These are phyloP conservation scores for Termitomyces sp. DNA, from an alignment of 768 basidiomycete genomes.

Conservation along the genomic window DNA sequence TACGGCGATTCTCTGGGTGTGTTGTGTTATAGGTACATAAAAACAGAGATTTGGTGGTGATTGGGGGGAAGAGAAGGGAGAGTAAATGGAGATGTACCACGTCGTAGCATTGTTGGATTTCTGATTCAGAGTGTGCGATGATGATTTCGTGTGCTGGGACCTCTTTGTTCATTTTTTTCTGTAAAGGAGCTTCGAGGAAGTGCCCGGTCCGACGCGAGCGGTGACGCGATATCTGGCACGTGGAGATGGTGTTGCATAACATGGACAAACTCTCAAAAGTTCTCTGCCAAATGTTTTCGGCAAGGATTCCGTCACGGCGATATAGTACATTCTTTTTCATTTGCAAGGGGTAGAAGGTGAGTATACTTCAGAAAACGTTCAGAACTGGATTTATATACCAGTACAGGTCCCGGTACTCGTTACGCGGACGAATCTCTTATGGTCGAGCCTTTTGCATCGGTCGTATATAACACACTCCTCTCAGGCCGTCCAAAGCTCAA, in stretches of 20 bases:
- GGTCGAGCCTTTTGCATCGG: slow-evolving; percentile 62
- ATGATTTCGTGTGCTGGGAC: slow-evolving; percentile 59
- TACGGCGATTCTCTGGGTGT: slow-evolving; percentile 45
- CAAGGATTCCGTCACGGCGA: not conserved
- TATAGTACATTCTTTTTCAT: not conserved
- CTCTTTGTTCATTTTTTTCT: not conserved
- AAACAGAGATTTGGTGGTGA: slow-evolving; percentile 1
- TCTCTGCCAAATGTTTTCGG: not conserved
- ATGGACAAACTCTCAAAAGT: slow-evolving; percentile 17
- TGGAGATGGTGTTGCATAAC: slow-evolving; percentile 11
- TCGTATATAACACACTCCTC: slow-evolving; percentile 49
- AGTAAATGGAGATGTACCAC: slow-evolving; percentile 35
- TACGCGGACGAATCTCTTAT: slow-evolving; percentile 36
- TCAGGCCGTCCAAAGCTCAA: slow-evolving; percentile 30
- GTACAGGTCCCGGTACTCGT: slow-evolving; percentile 20
- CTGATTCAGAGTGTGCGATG: slow-evolving; percentile 40
- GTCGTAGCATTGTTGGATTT: slow-evolving; percentile 66
- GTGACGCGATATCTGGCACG: slow-evolving; percentile 4
- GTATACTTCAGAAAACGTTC: not conserved
- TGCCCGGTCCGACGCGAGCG: not conserved
- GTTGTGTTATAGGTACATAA: no score
- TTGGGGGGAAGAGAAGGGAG: not conserved
- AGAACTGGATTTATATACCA: not conserved
- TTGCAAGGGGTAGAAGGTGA: not conserved
- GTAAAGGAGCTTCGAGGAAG: no score